Evolutionary conservation across 192 early-diverging fungal genomes (phyloP).

Genomic region (Coemansia biformis): DNA sequence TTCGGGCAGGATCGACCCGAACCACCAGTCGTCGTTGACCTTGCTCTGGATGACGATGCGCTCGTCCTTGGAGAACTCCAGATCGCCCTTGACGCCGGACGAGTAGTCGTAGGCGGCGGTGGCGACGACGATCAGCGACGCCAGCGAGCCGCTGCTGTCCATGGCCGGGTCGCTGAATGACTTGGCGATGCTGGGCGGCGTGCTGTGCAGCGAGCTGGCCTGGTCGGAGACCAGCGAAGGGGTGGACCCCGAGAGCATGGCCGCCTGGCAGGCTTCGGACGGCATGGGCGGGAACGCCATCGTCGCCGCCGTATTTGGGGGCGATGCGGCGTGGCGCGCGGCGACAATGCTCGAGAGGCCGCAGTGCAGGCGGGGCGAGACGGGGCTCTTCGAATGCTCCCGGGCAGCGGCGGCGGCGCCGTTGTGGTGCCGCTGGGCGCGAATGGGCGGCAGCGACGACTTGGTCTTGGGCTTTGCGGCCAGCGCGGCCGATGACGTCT

Average conservation of each 20-base stretch:
- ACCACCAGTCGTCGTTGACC: conserved; percentile 53
- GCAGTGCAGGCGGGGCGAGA: conserved; percentile 28
- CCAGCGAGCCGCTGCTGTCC: conserved; percentile 11
- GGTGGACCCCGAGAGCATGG: conserved; percentile 41
- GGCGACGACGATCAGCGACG: conserved; percentile 35
- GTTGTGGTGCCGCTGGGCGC: conserved; percentile 46
- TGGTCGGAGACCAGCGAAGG: conserved; percentile 6
- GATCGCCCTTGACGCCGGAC: conserved; percentile 44
- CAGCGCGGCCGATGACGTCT: conserved; percentile 13
- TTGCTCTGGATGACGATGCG: conserved; percentile 48
- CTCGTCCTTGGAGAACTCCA: conserved; percentile 42
- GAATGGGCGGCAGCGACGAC: conserved; percentile 30
- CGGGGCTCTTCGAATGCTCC: conserved; percentile 19
- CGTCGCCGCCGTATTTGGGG: conserved; percentile 3
- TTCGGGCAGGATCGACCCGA: conserved; percentile 40
- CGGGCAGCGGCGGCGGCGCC: neutral
- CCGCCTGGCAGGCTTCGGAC: conserved; percentile 46
- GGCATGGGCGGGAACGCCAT: conserved; percentile 50
- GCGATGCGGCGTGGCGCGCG: conserved; percentile 11
- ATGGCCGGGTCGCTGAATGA: conserved; percentile 8
- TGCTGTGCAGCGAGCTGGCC: neutral
- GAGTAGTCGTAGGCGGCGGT: conserved; percentile 47
- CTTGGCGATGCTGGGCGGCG: no score
- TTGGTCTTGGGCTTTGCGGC: conserved; percentile 13
- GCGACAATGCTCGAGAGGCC: conserved; percentile 33